Evolutionary conservation across 768 basidiomycete species (phyloP), one percentile per base, ranked within the genome.

Genomic region (Postia placenta): DNA sequence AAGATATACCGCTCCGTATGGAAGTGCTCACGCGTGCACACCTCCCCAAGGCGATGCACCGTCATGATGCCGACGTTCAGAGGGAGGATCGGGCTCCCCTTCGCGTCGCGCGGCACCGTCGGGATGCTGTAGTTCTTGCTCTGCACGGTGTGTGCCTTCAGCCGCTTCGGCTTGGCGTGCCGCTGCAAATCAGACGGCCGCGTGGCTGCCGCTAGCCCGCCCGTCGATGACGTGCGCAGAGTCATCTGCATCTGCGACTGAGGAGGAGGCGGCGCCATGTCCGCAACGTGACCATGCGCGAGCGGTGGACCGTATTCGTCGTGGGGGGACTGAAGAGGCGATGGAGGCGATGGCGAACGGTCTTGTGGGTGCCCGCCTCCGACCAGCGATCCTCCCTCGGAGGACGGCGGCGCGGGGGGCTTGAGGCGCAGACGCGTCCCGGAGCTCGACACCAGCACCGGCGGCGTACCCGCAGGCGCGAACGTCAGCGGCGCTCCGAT

Each of bases 1-100:
- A 89, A 92, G 54, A 92, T 92, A 61, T 92, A 92, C 45, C 90
- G 72, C 62, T 92, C 88, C 0, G 89, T 90, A 62, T 89, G 86
- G 60, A 90, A 92, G 61, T 90, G 85, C 54, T 90, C 87, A 25
- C 85, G 74, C 81, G 83, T 80, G 60, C 85, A 88, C 5, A 91
- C 80, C 45, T 80, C 78, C 2, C 90, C 90, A 0, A 92, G 70
- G 51, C 60, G 79, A 49, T 83, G 73, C 22, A 92, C 82, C 1
- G 85, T 88, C 86, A 92, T 90, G 62, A 92, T 91, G 26, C 90
- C 90, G 15, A 91, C 87, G 57, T 81, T 86, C 26, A 92, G 67
- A 0, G 90, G 90, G 4, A 92, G 67, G 65, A 85, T 74, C 0
- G 88, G 87, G 39, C 77, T 77, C 3, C 80, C 80, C 37, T 72